Evolutionary conservation across 495 filamentous ascomycete species (phyloP).

Genomic region (Achaetomiella virescens): DNA sequence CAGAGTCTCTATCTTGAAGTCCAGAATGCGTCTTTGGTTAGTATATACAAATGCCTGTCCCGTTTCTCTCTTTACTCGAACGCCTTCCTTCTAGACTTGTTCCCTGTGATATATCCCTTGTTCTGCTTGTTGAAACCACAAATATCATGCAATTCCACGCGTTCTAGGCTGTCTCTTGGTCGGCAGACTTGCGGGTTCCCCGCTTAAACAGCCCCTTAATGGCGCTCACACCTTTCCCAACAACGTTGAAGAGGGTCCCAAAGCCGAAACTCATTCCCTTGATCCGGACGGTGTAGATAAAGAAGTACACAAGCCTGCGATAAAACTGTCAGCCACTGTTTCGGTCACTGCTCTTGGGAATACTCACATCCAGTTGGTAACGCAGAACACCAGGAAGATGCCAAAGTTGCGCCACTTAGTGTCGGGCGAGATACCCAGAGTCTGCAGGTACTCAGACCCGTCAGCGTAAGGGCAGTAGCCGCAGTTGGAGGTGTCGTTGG

Average conservation of each 20-base stretch:
- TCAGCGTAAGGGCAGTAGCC: conserved; percentile 66
- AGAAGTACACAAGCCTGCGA: conserved; percentile 66
- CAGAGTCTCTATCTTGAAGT: no score
- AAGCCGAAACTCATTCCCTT: conserved; percentile 69
- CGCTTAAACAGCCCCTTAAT: conserved; percentile 18
- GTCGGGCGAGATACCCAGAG: conserved; percentile 56
- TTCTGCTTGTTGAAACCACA: neutral
- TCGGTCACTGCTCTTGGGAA: neutral
- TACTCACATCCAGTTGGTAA: conserved; percentile 61
- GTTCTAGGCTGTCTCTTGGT: neutral
- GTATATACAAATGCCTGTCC: no score
- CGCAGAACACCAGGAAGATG: conserved; percentile 69
- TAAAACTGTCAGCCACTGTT: neutral
- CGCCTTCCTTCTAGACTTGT: no score
- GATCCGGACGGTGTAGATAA: conserved; percentile 71
- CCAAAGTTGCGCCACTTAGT: conserved; percentile 70
- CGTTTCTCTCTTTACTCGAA: no score
- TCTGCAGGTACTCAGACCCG: conserved; percentile 61
- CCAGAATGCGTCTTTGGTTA: no score
- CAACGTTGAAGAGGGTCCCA: conserved; percentile 24
- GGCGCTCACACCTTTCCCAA: conserved; percentile 7
- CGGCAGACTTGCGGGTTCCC: neutral
- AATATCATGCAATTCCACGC: neutral
- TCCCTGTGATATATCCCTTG: no score
- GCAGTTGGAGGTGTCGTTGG: conserved; percentile 52